phyloP scores from a whole-genome alignment of 306 rosid species.

The Pterocarpus santalinus region DNA sequence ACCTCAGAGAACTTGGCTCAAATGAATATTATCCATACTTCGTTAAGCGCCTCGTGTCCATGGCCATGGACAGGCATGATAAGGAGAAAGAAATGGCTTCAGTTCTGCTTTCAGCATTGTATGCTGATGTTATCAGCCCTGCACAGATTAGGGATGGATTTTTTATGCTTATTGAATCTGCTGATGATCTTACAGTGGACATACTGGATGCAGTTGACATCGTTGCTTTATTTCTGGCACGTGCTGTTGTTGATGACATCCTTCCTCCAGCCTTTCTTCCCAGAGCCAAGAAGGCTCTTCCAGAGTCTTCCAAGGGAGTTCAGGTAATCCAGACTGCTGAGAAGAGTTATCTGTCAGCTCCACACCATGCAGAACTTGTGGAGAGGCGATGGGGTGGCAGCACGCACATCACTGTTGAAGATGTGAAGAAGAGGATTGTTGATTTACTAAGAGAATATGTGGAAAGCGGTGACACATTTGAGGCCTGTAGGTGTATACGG shows the following conservation, averaged over 20 bases:
- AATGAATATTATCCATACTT: slow-evolving; percentile 91
- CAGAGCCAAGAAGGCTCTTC: slow-evolving; percentile 87
- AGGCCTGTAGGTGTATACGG: slow-evolving; percentile 94
- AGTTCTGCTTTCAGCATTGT: slow-evolving; percentile 89
- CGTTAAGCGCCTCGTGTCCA: slow-evolving; percentile 87
- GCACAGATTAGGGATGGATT: slow-evolving; percentile 93
- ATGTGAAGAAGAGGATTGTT: slow-evolving; percentile 88
- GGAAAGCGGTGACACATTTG: slow-evolving; percentile 81
- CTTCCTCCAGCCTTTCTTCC: slow-evolving; percentile 92
- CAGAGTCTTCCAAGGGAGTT: slow-evolving; percentile 88
- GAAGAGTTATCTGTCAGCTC: slow-evolving; percentile 98
- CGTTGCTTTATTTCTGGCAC: slow-evolving; percentile 93
- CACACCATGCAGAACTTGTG: slow-evolving; percentile 98
- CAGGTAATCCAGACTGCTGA: slow-evolving; percentile 86
- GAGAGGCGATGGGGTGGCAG: slow-evolving; percentile 99
- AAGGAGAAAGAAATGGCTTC: slow-evolving; percentile 99
- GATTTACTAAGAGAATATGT: slow-evolving; percentile 84
- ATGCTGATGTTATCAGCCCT: slow-evolving; percentile 95
- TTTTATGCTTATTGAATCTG: slow-evolving; percentile 92
- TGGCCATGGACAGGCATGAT: slow-evolving; percentile 98
- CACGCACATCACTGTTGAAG: slow-evolving; percentile 95
- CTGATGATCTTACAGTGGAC: slow-evolving; percentile 97
- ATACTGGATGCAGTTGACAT: slow-evolving; percentile 92
- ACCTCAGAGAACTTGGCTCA: slow-evolving; percentile 90
- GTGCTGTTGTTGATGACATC: slow-evolving; percentile 98